Base-by-base conservation (phyloP, 1,284 basidiomycete species). In the Leccinum griseonigrum region DNA sequence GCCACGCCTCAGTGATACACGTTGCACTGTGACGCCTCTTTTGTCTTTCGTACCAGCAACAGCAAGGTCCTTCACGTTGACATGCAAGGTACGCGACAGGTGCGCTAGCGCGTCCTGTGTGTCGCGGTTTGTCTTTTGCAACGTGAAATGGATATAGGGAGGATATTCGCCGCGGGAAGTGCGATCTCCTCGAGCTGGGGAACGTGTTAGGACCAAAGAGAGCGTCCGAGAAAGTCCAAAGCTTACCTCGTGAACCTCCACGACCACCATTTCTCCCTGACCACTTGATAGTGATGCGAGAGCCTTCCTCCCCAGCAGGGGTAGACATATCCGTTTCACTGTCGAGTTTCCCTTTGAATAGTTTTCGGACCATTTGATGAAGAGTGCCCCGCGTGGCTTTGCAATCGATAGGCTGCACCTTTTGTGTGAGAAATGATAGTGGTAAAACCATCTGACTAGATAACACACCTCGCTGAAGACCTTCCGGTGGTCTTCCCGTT, bases 31-130 rank as follows among this genome's bases (percentile, higher is more conserved):
- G 5, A 98, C 93, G 0, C 94, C 97, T 50, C 97, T 90, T 75
- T 98, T 99, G 77, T 99, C 97, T 74, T 99, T 99, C 3, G 97
- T 99, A 0, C 97, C 97, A 5, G 95, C 94, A 13, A 97, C 91
- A 16, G 88, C 86, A 3, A 99, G 80, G 68, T 97, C 94, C 73
- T 90, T 94, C 58, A 85, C 74, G 40, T 82, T 86, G 69, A 88
- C 83, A 60, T 90, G 88, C 29, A 99, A 81, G 50, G 86, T 83
- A 13, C 94, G 87, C 11, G 91, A 82, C 38, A 98, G 77, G 69
- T 95, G 83, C 0, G 85, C 82, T 26, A 99, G 85, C 1, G 94
- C 95, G 71, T 99, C 97, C 74, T 98, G 95, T 3, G 95, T 97
- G 72, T 99, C 97, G 52, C 97, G 88, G 70, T 98, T 99, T 16